Evolutionary conservation across 2,329 filamentous ascomycete species (phyloP), one percentile per base, ranked within the genome.

Genomic region (Diplocarpon rosae): DNA sequence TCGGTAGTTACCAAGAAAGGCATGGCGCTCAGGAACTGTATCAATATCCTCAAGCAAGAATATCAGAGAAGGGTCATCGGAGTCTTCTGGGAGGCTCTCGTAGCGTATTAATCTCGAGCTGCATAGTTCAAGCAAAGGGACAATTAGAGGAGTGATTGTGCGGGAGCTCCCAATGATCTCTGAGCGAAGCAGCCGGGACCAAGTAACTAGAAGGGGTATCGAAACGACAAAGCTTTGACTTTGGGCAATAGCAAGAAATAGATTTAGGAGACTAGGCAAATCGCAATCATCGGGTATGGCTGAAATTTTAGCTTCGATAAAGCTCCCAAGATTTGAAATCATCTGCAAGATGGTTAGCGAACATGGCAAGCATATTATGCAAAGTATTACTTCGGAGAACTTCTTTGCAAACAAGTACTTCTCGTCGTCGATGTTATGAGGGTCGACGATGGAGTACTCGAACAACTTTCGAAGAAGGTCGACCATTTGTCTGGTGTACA

Each of bases 1-100:
- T 32, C 92, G 76, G 63, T 98, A 98, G 59, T 98, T 96, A 3
- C 90, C 88, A 10, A 96, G 73, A 62, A 98, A 98, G 1, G 88
- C 87, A 65, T 98, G 92, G 17, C 88, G 77, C 62, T 98, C 92
- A 0, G 92, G 92, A 15, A 90, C 71, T 0, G 90, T 96, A 59
- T 98, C 92, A 45, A 95, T 93, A 60, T 98, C 92, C 59, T 96
- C 89, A 57, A 88, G 73, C 1, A 98, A 71, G 53, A 95, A 92
- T 10, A 86, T 69, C 47, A 88, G 75, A 0, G 84, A 89, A 1
- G 85, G 73, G 55, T 95, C 82, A 37, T 85, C 76, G 0, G 81
- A 83, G 51, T 94, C 84, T 51, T 90, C 80, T 0, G 88, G 85
- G 2, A 96, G 68, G 51, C 75, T 80, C 63, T 98, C 92, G 63